Base-by-base conservation (phyloP, 768 basidiomycete genomes). In the Solioccasus polychromus region DNA sequence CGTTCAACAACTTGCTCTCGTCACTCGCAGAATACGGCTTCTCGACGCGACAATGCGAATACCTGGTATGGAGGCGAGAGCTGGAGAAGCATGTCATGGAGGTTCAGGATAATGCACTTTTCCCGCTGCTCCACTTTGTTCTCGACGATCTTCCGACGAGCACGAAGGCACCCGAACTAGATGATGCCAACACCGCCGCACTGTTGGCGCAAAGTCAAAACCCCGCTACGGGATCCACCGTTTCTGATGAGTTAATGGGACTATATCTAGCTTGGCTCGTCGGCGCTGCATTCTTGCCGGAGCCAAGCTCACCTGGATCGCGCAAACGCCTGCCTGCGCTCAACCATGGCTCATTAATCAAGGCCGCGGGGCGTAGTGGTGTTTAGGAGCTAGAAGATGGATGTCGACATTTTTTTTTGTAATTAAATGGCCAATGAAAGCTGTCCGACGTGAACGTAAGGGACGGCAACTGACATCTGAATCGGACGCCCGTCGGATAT, bases 11-110 rank as follows among this genome's bases (percentile, higher is more conserved):
- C 52, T 75, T 97, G 58, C 77, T 98, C 28, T 78, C 77, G 0
- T 77, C 86, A 4, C 74, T 99, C 17, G 61, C 71, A 1, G 73
- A 70, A 25, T 95, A 94, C 62, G 96, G 96, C 4, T 99, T 88
- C 71, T 61, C 71, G 14, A 85, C 86, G 6, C 68, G 77, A 51
- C 77, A 79, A 51, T 88, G 87, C 61, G 94, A 96, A 59, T 99
- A 99, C 69, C 68, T 97, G 45, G 70, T 82, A 4, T 99, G 96
- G 96, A 78, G 96, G 30, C 80, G 86, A 17, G 83, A 83, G 62
- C 80, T 99, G 50, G 96, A 99, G 66, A 88, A 87, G 56, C 95
- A 98, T 63, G 95, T 95, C 36, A 85, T 96, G 74, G 88, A 92
- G 44, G 82, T 78, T 8, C 90, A 94, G 63, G 95, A 98, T 65